These are phyloP conservation scores for Calcarisporium arbuscula DNA, from an alignment of 2,329 filamentous ascomycete species.

Conservation along the genomic window DNA sequence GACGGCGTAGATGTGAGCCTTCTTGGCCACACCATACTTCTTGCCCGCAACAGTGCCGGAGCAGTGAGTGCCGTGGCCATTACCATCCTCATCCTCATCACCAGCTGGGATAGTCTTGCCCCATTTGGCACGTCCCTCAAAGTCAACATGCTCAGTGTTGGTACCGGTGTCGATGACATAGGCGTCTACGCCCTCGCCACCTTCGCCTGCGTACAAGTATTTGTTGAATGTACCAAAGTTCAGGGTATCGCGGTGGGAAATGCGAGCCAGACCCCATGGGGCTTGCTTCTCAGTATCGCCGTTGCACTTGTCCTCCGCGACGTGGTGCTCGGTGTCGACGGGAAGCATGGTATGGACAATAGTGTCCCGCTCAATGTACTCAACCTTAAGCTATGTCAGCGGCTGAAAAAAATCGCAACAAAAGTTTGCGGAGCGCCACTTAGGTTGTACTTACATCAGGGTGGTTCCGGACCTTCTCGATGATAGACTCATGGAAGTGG, in stretches of 20 bases:
- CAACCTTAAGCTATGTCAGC: slow-evolving; percentile 56
- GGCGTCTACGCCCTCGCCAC: slow-evolving; percentile 95
- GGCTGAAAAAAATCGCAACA: slow-evolving; percentile 6
- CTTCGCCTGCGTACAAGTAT: slow-evolving; percentile 85
- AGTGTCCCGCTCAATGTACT: slow-evolving; percentile 92
- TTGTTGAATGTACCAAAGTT: slow-evolving; percentile 96
- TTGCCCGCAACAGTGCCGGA: slow-evolving; percentile 95
- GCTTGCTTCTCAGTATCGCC: slow-evolving; percentile 77
- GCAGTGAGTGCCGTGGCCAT: slow-evolving; percentile 98
- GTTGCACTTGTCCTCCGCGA: slow-evolving; percentile 36
- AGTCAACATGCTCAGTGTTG: slow-evolving; percentile 91
- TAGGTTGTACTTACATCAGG: slow-evolving; percentile 86
- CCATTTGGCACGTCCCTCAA: slow-evolving; percentile 92
- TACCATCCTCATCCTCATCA: slow-evolving; percentile 87
- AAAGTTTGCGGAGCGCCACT: background rate
- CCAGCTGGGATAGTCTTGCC: slow-evolving; percentile 88
- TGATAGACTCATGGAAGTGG: slow-evolving; percentile 87
- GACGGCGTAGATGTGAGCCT: slow-evolving; percentile 92
- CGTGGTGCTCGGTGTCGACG: slow-evolving; percentile 31
- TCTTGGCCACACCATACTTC: slow-evolving; percentile 99
- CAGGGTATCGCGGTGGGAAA: slow-evolving; percentile 85
- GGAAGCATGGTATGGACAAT: slow-evolving; percentile 74
- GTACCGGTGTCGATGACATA: slow-evolving; percentile 98
- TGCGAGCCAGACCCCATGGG: slow-evolving; percentile 97
- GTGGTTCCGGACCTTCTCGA: slow-evolving; percentile 88